Evolutionary conservation across 768 basidiomycete species (phyloP), one percentile per base, ranked within the genome.

Genomic region (Kwoniella sp.): DNA sequence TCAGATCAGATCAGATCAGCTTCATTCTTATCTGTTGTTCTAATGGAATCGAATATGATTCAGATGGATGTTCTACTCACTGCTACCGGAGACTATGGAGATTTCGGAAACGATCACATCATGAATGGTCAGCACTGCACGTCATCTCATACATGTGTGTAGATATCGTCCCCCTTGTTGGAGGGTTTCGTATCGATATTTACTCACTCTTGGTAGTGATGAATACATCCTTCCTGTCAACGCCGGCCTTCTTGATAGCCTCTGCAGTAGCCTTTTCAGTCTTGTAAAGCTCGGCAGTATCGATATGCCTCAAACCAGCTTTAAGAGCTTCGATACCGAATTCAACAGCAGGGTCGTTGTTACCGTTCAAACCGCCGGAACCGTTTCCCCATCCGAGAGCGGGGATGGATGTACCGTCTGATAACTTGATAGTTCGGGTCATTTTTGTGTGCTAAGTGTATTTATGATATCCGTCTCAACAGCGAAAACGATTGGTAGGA

Each of bases 341-440:
- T 5, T 17, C 21, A 4, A 70, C 36, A 15, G 70, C 74, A 8
- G 52, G 53, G 66, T 69, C 68, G 2, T 69, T 63, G 3, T 67
- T 60, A 24, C 62, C 54, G 27, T 26, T 26, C 25, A 67, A 21
- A 44, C 56, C 60, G 2, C 60, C 64, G n/a, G 65, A 54, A 19
- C 74, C 74, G 55, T 71, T 74, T 26, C 74, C 78, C 78, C 73
- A 80, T 25, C 57, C 73, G 37, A 79, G 58, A 27, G 67, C 68
- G n/a, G 78, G 78, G 62, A 80, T 78, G 22, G 53, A 9, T 12
- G 67, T 72, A 25, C 75, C 76, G 60, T 80, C 75, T 36, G 61
- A 61, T 27, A 79, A 66, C n/a, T 62, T 63, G 62, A 79, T 66
- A 1, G 68, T 67, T 17, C 70, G 59, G 19, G 65, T 50, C 71